Evolutionary conservation across 805 yeast species (phyloP), one percentile per base, ranked within the genome.

Genomic region (Schizosaccharomyces lindneri): DNA sequence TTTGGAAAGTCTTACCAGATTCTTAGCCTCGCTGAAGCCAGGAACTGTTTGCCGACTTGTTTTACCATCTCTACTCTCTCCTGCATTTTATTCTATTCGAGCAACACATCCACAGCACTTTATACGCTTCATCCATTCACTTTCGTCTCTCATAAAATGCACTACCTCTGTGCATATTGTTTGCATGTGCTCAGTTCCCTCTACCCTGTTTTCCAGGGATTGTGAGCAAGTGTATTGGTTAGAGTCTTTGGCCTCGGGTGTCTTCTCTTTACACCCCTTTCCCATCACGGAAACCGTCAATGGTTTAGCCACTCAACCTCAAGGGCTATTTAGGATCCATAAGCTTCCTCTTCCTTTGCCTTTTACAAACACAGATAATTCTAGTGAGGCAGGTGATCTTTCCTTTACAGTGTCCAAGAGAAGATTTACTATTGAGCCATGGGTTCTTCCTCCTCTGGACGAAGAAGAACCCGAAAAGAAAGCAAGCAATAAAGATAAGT

Each of bases 251-350:
- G 74, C 77, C 63, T 95, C 87, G 66, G 76, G 83, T 0, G 83
- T 84, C 3, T 68, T 90, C 29, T 84, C 84, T 62, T 72, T 90
- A 61, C 86, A 83, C 64, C 95, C 97, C 1, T 87, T 89, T 13
- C 55, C 59, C 6, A 29, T 51, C 15, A 57, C 15, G n/a, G 48
- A 39, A 43, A 32, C 55, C 7, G 39, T 21, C 5, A 21, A 39
- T 19, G n/a, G 29, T 5, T 43, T 19, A 19, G 55, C 21, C 17
- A 29, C 61, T 15, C 48, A 36, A 36, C 59, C 59, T 7, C 51
- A 32, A 24, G 61, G 61, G 5, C 48, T 59, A 15, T 27, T 59
- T 21, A n/a, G 36, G 15, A 43, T 59, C 4, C 61, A 59, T 11
- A 59, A 59, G 43, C 24, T 29, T 21, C 61, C 61, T 29, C 36